Percentiles rank a stretch among this genome's conserved stretches.
Evolutionary conservation across 768 basidiomycete genomes (phyloP).

Genomic region (Podaxis rugospora): DNA sequence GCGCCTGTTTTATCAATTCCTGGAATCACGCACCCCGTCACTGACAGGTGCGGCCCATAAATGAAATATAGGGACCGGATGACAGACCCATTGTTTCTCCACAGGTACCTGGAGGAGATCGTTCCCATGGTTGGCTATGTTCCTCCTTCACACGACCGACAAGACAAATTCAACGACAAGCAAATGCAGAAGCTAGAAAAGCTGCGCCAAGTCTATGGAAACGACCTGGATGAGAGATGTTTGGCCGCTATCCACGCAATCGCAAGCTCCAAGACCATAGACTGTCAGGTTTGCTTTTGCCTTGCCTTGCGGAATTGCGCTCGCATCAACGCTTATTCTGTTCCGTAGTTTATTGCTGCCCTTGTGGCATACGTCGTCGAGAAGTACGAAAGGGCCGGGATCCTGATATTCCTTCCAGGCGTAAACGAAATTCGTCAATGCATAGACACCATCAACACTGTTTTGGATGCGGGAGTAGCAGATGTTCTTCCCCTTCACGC

Average conservation of each 20-base stretch:
- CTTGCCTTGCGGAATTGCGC: not conserved
- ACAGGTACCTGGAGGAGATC: slow-evolving; percentile 81
- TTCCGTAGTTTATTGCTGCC: slow-evolving; percentile 54
- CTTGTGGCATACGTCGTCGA: slow-evolving; percentile 61
- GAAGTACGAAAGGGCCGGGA: slow-evolving; percentile 51
- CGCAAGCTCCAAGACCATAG: slow-evolving; percentile 57
- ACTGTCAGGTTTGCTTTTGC: slow-evolving; percentile 54
- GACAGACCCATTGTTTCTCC: not conserved
- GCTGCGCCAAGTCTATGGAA: slow-evolving; percentile 44
- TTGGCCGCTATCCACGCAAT: slow-evolving; percentile 58
- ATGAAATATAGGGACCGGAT: not conserved
- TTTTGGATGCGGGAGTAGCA: slow-evolving; percentile 29
- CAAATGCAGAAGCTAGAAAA: slow-evolving; percentile 28
- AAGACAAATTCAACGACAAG: slow-evolving; percentile 35
- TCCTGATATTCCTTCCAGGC: slow-evolving; percentile 89
- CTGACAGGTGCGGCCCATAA: slow-evolving; percentile 52
- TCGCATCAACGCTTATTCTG: not conserved
- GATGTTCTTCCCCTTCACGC: slow-evolving; percentile 82
- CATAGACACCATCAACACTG: slow-evolving; percentile 50
- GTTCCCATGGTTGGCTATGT: slow-evolving; percentile 54
- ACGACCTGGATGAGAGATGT: slow-evolving; percentile 43
- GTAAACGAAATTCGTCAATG: slow-evolving; percentile 84
- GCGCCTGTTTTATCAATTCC: slow-evolving; percentile 84
- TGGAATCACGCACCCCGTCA: slow-evolving; percentile 75
- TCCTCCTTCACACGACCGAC: slow-evolving; percentile 37